Conservation (phyloP, 2,329 filamentous ascomycete genomes). For the Monosporascus sp. region DNA sequence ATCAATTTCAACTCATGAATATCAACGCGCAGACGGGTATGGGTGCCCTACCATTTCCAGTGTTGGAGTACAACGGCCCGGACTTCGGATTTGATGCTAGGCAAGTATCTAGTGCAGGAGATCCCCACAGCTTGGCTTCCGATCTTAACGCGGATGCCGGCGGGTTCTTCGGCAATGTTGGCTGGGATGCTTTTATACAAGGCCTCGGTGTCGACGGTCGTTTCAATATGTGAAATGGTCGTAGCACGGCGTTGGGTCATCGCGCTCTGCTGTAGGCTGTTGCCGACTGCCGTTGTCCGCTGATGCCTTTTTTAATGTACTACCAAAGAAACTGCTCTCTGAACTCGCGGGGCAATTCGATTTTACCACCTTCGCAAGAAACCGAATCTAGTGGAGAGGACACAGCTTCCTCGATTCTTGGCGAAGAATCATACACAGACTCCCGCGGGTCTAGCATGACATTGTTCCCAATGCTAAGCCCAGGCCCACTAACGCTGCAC, state of each 20-base stretch:
- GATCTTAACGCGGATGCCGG: not conserved
- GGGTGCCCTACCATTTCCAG: not conserved
- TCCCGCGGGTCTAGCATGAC: not conserved
- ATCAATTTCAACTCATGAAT: not conserved
- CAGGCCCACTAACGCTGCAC: not conserved
- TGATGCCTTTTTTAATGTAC: not conserved
- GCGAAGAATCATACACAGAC: not conserved
- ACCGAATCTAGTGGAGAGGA: not conserved
- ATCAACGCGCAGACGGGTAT: not conserved
- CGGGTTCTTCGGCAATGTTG: constrained; percentile 1
- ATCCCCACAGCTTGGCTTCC: not conserved
- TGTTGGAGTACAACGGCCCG: constrained; percentile 6
- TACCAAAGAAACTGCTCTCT: constrained; percentile 6
- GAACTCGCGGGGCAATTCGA: constrained; percentile 1
- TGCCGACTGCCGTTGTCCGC: too few species aligned
- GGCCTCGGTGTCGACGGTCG: not conserved
- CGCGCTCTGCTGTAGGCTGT: too few species aligned
- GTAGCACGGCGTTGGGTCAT: not conserved
- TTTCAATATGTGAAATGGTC: not conserved
- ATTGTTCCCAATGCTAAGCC: not conserved
- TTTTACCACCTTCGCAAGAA: not conserved
- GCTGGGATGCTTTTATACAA: constrained; percentile 2
- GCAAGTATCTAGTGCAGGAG: not conserved
- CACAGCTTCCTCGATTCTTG: not conserved
- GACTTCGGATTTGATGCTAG: constrained; percentile 8